Conservation (phyloP, 108 stramenopile species). For the Craspedostauros australis region DNA sequence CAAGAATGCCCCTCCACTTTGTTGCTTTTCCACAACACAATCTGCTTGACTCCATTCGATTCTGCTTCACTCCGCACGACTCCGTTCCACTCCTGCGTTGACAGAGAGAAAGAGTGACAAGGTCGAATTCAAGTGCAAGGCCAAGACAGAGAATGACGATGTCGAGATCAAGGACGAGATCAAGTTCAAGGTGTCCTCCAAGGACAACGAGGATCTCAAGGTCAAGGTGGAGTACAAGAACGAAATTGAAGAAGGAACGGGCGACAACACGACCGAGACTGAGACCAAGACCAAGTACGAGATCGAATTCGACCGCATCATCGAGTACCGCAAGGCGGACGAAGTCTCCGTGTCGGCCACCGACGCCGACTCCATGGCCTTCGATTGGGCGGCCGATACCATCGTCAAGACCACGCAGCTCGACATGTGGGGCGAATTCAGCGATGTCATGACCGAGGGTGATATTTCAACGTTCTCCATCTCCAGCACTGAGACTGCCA, state of each 20-base stretch:
- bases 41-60: too few species aligned
- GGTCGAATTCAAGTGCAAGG: conserved; percentile 9
- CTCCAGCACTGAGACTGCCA: not conserved
- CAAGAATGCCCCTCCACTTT: too few species aligned
- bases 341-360: not conserved
- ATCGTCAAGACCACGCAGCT: not conserved
- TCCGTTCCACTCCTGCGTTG: too few species aligned
- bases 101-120: not conserved
- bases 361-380: not conserved
- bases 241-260: not conserved
- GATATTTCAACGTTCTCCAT: conserved; percentile 3
- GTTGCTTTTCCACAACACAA: too few species aligned
- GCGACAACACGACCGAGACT: not conserved
- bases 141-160: not conserved
- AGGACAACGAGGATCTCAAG: conserved; percentile 1
- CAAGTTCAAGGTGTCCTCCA: conserved; percentile 2
- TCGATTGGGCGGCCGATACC: conserved; percentile 12
- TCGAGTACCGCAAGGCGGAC: conserved; percentile 20
- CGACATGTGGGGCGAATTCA: not conserved
- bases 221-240: conserved; percentile 1
- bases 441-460: not conserved
- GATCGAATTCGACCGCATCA: conserved; percentile 16
- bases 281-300: conserved; percentile 15
- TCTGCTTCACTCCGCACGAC: too few species aligned
- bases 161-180: conserved; percentile 7